Conservation (phyloP, 805 yeast species). For the Candida wancherniae region DNA sequence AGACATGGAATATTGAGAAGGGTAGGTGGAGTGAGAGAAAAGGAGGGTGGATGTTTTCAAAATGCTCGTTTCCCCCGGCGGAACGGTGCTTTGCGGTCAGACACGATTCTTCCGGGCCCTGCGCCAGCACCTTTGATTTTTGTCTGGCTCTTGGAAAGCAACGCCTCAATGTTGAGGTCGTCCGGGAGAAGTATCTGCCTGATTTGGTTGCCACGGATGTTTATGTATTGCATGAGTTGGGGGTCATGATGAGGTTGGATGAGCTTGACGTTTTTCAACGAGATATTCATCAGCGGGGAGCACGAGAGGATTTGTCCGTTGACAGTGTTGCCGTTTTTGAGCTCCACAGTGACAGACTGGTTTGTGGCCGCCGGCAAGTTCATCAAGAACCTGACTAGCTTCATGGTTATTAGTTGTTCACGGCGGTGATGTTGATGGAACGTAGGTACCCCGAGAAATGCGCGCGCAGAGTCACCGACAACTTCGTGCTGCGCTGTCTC, state of each 20-base stretch:
- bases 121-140: conserved; percentile 41
- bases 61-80: conserved; percentile 15
- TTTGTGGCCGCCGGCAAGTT: conserved; percentile 59
- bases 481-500: too few species aligned
- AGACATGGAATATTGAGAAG: too few species aligned
- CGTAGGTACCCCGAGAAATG: too few species aligned
- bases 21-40: too few species aligned
- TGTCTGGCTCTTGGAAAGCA: conserved; percentile 49
- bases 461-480: too few species aligned
- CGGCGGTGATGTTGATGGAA: neutral
- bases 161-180: conserved; percentile 65
- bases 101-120: conserved; percentile 29
- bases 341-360: conserved; percentile 85
- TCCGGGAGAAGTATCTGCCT: conserved; percentile 84
- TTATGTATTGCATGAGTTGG: conserved; percentile 66
- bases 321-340: conserved; percentile 85
- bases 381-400: conserved; percentile 73
- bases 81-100: conserved; percentile 16
- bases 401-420: conserved; percentile 36
- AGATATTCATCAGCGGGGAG: conserved; percentile 86
- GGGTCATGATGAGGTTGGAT: conserved; percentile 69
- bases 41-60: conserved; percentile 1
- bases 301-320: conserved; percentile 83
- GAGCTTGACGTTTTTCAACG: conserved; percentile 74
- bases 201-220: conserved; percentile 84